phyloP scores from a whole-genome alignment of 1,284 basidiomycete species.

The Trametes polyzona region DNA sequence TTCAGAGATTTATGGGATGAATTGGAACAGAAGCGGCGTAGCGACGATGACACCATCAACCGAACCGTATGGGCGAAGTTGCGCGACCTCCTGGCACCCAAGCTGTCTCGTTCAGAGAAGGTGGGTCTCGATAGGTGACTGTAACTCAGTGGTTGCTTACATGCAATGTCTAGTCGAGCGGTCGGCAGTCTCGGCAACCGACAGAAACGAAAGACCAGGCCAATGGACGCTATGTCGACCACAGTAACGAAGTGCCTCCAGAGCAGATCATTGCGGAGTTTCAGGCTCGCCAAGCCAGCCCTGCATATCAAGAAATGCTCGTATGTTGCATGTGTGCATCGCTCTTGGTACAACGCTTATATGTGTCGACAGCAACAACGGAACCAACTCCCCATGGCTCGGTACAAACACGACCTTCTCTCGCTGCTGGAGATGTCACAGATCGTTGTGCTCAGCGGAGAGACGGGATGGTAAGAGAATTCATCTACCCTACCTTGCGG shows the following conservation, averaged over 20 bases:
- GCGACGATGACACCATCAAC: constrained; percentile 67
- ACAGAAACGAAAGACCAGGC: constrained; percentile 24
- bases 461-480: constrained; percentile 87
- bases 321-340: constrained; percentile 48
- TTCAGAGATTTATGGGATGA: constrained; percentile 96
- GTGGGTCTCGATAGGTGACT: constrained; percentile 39
- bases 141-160: background rate
- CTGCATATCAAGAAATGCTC: constrained; percentile 87
- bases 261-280: constrained; percentile 66
- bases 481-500: background rate
- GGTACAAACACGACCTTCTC: constrained; percentile 80
- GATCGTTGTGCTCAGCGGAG: constrained; percentile 92
- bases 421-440: constrained; percentile 78
- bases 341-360: background rate
- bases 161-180: constrained; percentile 30
- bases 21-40: constrained; percentile 70
- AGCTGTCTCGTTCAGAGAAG: constrained; percentile 48
- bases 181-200: constrained; percentile 36
- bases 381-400: constrained; percentile 85
- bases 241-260: constrained; percentile 34
- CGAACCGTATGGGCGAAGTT: constrained; percentile 75
- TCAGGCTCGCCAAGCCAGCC: constrained; percentile 58
- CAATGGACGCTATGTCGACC: constrained; percentile 16
- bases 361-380: constrained; percentile 58
- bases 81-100: constrained; percentile 61